A percentile compares a stretch with the other conserved stretches of the same genome.
Conservation (phyloP, 2,329 filamentous ascomycete species). For the Botryotinia calthae region DNA sequence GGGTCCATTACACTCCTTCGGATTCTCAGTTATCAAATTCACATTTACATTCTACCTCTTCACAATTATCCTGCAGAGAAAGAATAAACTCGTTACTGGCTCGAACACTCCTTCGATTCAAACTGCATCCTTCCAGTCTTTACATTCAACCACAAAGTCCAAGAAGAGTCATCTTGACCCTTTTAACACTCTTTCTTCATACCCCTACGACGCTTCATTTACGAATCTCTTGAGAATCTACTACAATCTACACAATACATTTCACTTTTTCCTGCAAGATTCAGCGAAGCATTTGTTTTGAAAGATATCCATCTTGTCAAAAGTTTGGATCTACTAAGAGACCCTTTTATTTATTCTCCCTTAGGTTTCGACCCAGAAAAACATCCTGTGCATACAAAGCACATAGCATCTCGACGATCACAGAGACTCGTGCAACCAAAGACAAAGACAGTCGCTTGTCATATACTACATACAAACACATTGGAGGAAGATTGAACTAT, state of each 20-base stretch:
- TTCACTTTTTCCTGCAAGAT: conserved; percentile 39
- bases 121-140: conserved; percentile 15
- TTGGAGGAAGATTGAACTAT: conserved; percentile 14
- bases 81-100: not conserved
- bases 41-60: not conserved
- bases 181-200: conserved; percentile 12
- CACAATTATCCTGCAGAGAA: not conserved
- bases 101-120: conserved; percentile 3
- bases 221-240: conserved; percentile 14
- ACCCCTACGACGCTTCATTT: not conserved
- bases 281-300: conserved; percentile 33
- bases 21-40: conserved; percentile 30
- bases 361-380: conserved; percentile 7
- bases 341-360: conserved; percentile 2
- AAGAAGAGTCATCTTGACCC: conserved; percentile 6
- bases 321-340: conserved; percentile 14
- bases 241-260: conserved; percentile 23
- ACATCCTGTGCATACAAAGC: conserved; percentile 15
- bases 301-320: not conserved
- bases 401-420: conserved; percentile 16
- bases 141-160: conserved; percentile 21
- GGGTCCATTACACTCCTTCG: conserved; percentile 45
- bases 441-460: conserved; percentile 19
- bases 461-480: conserved; percentile 9
- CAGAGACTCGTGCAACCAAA: conserved; percentile 20